Evolutionary conservation across 768 basidiomycete genomes (phyloP), one percentile per base, ranked within the genome.

Genomic region (Mycena epipterygia): DNA sequence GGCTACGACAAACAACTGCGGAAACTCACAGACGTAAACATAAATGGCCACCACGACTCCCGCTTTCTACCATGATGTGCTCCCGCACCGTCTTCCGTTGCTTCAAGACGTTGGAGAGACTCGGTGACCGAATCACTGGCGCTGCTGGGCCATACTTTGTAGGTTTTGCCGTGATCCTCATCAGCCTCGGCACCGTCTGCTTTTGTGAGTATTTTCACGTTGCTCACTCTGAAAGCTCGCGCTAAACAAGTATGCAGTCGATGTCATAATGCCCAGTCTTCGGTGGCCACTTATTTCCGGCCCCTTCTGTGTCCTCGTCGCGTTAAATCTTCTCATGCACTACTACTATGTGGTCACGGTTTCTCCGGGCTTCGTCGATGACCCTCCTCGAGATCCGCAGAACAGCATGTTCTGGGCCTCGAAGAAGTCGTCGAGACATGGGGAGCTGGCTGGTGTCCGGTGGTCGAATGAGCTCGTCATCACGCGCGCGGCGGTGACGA

Each of bases 131-230:
- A 73, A 75, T 97, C 42, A 98, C 95, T 0, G 95, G 96, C 61
- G 93, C 94, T 60, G 96, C 95, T 33, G 97, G 97, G 0, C 97
- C 96, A 0, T 89, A 93, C 76, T 99, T 99, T 78, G 89, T 99
- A 42, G 87, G 83, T 1, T 83, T 97, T n/a, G 97, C 95, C 5
- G 84, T 92, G 63, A 75, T 90, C 9, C 86, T 99, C 30, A 90
- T 96, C 19, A 81, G 85, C 14, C 75, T 85, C 1, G 96, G 95
- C 51, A 84, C 89, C 0, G 70, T 95, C 56, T 91, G 89, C 72
- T 99, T 97, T 79, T 95, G 96, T 97, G 77, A 81, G 93, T 89
- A 25, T 53, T 30, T 39, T 25, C 12, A 6, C 11, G 23, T n/a
- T 11, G 21, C 37, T 46, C 44, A 23, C 17, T 51, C 58, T 58